Base-by-base conservation (phyloP, 495 filamentous ascomycete species). In the Astrocystis sublimbata region DNA sequence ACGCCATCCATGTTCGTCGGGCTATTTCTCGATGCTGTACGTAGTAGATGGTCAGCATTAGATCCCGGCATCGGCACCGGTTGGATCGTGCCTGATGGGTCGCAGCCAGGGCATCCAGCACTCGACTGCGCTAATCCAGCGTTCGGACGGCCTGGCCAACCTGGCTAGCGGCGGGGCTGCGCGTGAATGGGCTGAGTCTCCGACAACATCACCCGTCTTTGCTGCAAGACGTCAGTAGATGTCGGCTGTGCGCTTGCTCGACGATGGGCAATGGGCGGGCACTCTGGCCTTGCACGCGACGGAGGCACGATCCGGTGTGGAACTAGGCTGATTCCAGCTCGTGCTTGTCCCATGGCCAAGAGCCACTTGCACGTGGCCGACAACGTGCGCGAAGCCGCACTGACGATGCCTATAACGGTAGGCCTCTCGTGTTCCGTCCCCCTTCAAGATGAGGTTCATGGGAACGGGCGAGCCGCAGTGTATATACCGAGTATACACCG, bases 31-130 rank as follows among this genome's bases (percentile, higher is more conserved):
- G 40, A 33, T 33, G 26, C 26, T 33, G 24, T 49, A 36, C 33
- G 13, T 36, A 36, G 13, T 35, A 45, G 54, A 45, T 45, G 19
- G 54, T 57, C 54, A 61, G 38, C 35, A 6, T 61, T 42, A 36
- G 53, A 53, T 2, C 10, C 47, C 58, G 58, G 58, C 38, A 61
- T 47, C 47, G 47, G 38, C 58, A 61, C 58, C 58, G 58, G 58
- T 61, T 61, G 58, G 58, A 13, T 42, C 24, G 31, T 57, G 33
- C 30, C 30, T 21, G n/a, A 57, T 43, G 54, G 40, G 40, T 45
- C 54, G 12, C 31, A 6, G n/a, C 54, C 35, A 40, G n/a, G n/a
- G n/a, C n/a, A n/a, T n/a, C n/a, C n/a, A 45, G 28, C 43, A 57
- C 38, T n/a, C n/a, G n/a, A 45, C 40, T 43, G 24, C 26, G 35